Conservation (phyloP, 371 early-diverging fungal species). For the Blakeslea trispora region DNA sequence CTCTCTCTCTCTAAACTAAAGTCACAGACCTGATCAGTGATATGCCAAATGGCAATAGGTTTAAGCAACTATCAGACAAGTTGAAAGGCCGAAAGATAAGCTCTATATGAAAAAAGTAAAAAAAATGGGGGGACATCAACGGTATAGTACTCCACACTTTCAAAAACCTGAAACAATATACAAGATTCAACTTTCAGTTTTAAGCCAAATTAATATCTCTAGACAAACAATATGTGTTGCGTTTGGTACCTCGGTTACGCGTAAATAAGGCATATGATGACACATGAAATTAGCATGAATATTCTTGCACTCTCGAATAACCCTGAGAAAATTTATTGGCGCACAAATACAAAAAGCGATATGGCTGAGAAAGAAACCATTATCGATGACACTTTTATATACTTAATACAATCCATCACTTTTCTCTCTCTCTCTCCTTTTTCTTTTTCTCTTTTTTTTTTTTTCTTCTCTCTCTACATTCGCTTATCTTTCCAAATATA, state of each 20-base stretch:
- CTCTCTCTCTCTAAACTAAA: too few species aligned
- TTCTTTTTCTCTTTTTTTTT: slow-evolving; percentile 15
- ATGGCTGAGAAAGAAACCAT: neutral
- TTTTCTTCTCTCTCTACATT: slow-evolving; percentile 6
- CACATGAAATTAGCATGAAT: slow-evolving; percentile 32
- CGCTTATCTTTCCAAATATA: too few species aligned
- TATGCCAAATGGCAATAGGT: neutral
- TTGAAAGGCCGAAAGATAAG: slow-evolving; percentile 9
- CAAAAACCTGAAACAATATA: neutral
- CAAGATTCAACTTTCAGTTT: neutral
- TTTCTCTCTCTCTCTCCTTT: slow-evolving; percentile 9
- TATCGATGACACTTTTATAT: slow-evolving; percentile 2
- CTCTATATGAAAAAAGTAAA: too few species aligned
- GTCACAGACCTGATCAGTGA: slow-evolving; percentile 8
- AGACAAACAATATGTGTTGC: neutral
- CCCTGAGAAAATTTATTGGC: slow-evolving; percentile 4
- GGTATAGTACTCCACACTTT: neutral
- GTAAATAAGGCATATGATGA: slow-evolving; percentile 18
- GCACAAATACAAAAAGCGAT: slow-evolving; percentile 10
- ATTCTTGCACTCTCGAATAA: slow-evolving; percentile 3
- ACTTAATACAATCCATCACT: neutral
- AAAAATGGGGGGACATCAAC: neutral
- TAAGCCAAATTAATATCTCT: too few species aligned
- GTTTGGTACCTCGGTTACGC: neutral
- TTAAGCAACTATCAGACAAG: neutral